These are phyloP conservation scores for Tulasnella sp. DNA, from an alignment of 768 basidiomycete species.

Conservation along the genomic window DNA sequence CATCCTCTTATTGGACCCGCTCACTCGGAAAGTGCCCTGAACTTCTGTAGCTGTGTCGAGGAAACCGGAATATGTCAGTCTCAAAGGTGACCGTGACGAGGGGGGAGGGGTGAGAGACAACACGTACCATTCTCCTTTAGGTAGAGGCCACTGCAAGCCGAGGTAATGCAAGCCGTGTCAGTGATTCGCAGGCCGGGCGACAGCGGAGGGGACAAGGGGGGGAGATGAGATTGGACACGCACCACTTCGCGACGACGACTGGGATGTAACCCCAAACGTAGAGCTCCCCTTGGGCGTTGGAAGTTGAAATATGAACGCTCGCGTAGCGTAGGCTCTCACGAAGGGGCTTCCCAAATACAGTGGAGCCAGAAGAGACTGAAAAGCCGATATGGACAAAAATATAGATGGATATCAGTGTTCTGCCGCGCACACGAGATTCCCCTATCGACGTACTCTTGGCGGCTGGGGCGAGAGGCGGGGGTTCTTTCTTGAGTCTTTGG, in stretches of 20 bases:
- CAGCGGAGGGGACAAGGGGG: background rate
- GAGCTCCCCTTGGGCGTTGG: constrained; percentile 69
- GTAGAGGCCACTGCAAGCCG: constrained; percentile 62
- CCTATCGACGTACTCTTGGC: constrained; percentile 36
- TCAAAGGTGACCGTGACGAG: background rate
- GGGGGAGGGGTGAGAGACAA: background rate
- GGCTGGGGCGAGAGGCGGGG: constrained; percentile 25
- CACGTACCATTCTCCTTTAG: constrained; percentile 83
- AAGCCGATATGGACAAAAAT: background rate
- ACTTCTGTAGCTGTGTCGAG: constrained; percentile 55
- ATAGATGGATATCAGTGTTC: background rate
- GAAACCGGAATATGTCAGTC: constrained; percentile 4
- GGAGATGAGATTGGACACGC: constrained; percentile 27
- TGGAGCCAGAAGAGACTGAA: constrained; percentile 17
- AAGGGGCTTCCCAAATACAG: constrained; percentile 79
- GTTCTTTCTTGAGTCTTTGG: constrained; percentile 53
- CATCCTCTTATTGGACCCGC: constrained; percentile 93
- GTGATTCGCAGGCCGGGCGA: constrained; percentile 10
- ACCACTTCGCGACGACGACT: constrained; percentile 97
- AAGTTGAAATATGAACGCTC: constrained; percentile 88
- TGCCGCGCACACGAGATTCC: background rate
- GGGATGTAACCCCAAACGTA: constrained; percentile 94
- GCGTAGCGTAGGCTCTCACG: constrained; percentile 78
- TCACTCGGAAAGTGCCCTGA: constrained; percentile 89
- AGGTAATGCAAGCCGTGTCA: constrained; percentile 10